Base-by-base conservation (phyloP, 768 basidiomycete genomes). In the Agrocybe chaxingu region DNA sequence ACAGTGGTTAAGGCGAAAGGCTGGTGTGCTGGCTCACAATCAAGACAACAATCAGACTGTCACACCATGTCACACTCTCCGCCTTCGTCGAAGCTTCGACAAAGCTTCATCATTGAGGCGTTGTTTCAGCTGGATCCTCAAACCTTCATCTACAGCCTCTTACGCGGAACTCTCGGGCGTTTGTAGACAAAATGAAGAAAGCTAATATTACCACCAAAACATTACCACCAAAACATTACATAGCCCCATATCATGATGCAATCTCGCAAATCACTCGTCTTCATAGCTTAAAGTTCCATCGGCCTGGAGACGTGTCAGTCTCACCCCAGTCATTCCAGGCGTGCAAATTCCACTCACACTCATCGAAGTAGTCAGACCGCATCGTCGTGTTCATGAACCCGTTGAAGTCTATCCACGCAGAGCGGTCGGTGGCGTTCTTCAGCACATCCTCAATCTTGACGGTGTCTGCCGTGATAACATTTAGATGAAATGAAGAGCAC, bases 311-410 rank as follows among this genome's bases (percentile, higher is more conserved):
- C 8, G 6, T 12, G 31, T 62, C 38, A 59, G 47, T 10, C 9
- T 39, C 19, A 37, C 2, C 8, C 12, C n/a, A 19, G 8, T 39
- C 3, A 8, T 24, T 8, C 24, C 7, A 37, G 12, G n/a, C 6
- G 34, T 35, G 9, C 3, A 8, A 16, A 16, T 48, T 13, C 18
- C 30, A 50, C 62, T 31, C 38, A 63, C 62, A 63, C 59, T 65
- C 62, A 43, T 58, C 60, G 8, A 58, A 62, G 49, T 61, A 65
- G 42, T 63, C 63, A 7, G 56, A 57, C 24, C 62, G 45, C 56
- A 59, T 60, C 18, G 61, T 61, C 7, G 61, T 60, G 42, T 61
- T 62, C 58, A 64, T 64, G 33, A 57, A 57, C 3, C 63, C 63
- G 16, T 53, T 54, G 51, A 58, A 64, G 36, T 62, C 61, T 35